Evolutionary conservation across 2,329 filamentous ascomycete genomes (phyloP), one percentile per base, ranked within the genome.

Genomic region (Oidium heveae): DNA sequence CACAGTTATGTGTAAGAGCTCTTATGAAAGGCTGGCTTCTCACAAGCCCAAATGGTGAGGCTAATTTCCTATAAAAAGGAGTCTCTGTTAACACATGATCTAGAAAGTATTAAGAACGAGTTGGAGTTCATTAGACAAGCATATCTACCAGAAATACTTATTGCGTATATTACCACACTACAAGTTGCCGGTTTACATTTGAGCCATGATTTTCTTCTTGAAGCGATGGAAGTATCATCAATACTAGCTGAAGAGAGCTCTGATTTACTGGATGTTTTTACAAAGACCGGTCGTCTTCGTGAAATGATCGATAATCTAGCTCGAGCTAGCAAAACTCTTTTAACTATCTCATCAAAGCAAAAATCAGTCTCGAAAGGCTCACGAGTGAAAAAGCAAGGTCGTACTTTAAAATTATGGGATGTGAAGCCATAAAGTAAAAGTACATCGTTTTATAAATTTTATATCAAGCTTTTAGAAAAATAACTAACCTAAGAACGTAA

Each of bases 161-260:
- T 98, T 52, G 85, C 84, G 2, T 95, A 91, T 65, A 78, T 91
- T 64, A 81, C 77, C 61, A 80, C 84, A 1, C 71, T 96, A 52
- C 84, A 93, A 65, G 84, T 83, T 63, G 82, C 84, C 0, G 86
- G 86, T 3, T 80, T 79, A 50, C 74, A 77, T 52, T 70, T 93
- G 46, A 82, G 79, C 49, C 79, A 86, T 46, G 84, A 89, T 56
- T 76, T 82, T 59, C 72, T 94, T 18, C 74, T 91, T 28, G 80
- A 89, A 63, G 84, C 82, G 62, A 89, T 98, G 84, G 85, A 94
- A 56, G 71, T 98, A 16, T 81, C 86, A 0, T 79, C 80, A 1
- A 65, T 80, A 1, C 75, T 94, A 53, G 86, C 89, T 1, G 79
- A 82, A 55, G 77, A 80, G 59, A 75, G 74, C 57, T 79, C 79